Base-by-base conservation (phyloP, 176 grass and related monocot species). In the Phoenix roebelenii region DNA sequence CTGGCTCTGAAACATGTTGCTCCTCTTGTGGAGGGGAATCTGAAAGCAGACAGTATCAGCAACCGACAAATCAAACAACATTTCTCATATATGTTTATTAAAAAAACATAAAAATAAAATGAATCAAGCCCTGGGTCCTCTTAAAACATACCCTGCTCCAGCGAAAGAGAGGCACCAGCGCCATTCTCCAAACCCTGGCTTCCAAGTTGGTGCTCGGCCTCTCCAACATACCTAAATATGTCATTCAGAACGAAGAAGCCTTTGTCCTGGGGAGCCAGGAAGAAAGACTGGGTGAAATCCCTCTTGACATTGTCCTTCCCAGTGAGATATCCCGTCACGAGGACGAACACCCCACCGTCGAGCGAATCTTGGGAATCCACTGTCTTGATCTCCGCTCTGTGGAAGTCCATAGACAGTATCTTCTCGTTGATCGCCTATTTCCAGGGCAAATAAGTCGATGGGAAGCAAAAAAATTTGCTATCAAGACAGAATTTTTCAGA, bases 221-320 rank as follows among this genome's bases (percentile, higher is more conserved):
- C 88, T 24, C 63, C 73, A 4, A 85, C 71, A 18, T 70, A 89
- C 39, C 85, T 72, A 52, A 97, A 85, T 16, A 85, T 76, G 61
- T 95, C 89, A 16, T 95, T 95, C 68, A 97, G 76, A 12, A 97
- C 87, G 52, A 85, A 97, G 75, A 72, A 97, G 0, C 92, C 92
- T 58, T 85, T 97, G 71, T 97, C 92, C 69, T 97, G 92, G 18
- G 87, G 92, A 23, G 92, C 92, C 6, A 97, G 92, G 63, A 97
- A 97, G 84, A 97, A 97, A 26, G 92, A 88, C 72, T 91, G 92
- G 48, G 77, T 76, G 59, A 97, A 97, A 60, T 85, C 84, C 59
- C 81, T 80, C 51, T 77, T 58, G 4, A 80, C 72, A 63, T 64
- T 59, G 52, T 79, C 77, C 20, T 60, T 80, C 24, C 69, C 77